Percentiles rank a stretch among this genome's conserved stretches.
Evolutionary conservation across 805 yeast genomes (phyloP).

Genomic region (Cyberlindnera xylosilytica): DNA sequence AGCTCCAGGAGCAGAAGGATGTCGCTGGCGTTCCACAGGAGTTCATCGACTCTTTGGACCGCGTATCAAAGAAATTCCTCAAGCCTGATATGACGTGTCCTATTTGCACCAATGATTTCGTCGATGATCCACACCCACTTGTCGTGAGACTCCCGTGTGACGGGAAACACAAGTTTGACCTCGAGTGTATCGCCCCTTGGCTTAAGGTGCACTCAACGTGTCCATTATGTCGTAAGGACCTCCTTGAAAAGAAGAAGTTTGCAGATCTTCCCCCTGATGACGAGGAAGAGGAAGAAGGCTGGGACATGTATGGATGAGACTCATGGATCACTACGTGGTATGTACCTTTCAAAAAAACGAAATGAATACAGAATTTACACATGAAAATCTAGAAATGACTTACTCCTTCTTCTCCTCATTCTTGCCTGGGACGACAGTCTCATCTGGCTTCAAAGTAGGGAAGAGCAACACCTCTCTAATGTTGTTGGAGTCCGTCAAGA

Average conservation of each 20-base stretch:
- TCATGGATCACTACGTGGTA: no score
- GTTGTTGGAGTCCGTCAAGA: conserved; percentile 92
- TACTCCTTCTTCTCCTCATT: not conserved
- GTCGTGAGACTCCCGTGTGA: conserved; percentile 72
- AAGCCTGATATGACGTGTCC: conserved; percentile 66
- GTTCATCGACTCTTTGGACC: conserved; percentile 72
- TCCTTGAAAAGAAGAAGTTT: conserved; percentile 46
- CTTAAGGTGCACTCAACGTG: conserved; percentile 69
- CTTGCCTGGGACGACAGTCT: conserved; percentile 11
- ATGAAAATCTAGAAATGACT: not conserved
- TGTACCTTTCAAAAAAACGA: not conserved
- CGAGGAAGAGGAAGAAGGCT: conserved; percentile 58
- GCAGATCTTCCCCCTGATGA: conserved; percentile 26
- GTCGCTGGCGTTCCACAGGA: conserved; percentile 60
- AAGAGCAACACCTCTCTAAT: conserved; percentile 95
- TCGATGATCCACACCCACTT: conserved; percentile 73
- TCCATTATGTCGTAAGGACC: conserved; percentile 81
- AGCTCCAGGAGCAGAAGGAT: conserved; percentile 20
- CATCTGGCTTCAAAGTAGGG: conserved; percentile 99
- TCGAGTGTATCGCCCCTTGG: conserved; percentile 93
- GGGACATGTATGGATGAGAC: conserved; percentile 70
- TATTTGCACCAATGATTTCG: conserved; percentile 73
- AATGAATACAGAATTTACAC: not conserved
- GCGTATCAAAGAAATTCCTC: conserved; percentile 50
- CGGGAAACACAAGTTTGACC: conserved; percentile 68